These are phyloP conservation scores for Saturnispora hagleri DNA, from an alignment of 805 yeast species.

Conservation along the genomic window DNA sequence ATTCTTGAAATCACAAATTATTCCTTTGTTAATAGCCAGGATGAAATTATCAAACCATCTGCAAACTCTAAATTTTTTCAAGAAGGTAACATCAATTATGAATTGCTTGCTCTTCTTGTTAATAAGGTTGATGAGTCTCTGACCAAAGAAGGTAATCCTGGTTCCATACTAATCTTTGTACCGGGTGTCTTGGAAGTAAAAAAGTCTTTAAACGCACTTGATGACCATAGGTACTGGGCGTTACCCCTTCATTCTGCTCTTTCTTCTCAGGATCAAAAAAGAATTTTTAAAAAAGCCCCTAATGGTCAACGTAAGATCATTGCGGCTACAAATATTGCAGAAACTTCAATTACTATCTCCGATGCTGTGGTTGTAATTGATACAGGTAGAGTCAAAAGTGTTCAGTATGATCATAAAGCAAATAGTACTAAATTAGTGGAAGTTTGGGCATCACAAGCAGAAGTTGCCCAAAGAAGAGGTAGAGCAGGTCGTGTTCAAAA, in stretches of 20 bases:
- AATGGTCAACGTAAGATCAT: slow-evolving; percentile 62
- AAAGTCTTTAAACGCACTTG: slow-evolving; percentile 41
- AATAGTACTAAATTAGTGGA: slow-evolving; percentile 69
- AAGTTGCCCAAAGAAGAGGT: slow-evolving; percentile 85
- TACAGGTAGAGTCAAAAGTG: slow-evolving; percentile 74
- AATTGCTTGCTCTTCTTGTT: slow-evolving; percentile 53
- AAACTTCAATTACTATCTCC: slow-evolving; percentile 92
- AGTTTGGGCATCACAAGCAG: slow-evolving; percentile 84
- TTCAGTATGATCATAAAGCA: slow-evolving; percentile 56
- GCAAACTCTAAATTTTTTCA: slow-evolving; percentile 60
- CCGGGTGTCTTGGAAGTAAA: slow-evolving; percentile 90
- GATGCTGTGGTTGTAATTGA: slow-evolving; percentile 92
- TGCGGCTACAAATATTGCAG: slow-evolving; percentile 90
- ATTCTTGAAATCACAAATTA: slow-evolving; percentile 52
- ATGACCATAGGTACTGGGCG: slow-evolving; percentile 28
- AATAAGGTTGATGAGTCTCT: slow-evolving; percentile 43
- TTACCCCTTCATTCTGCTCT: slow-evolving; percentile 87
- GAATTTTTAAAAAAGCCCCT: slow-evolving; percentile 55
- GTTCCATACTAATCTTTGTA: slow-evolving; percentile 75
- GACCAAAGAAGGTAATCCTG: slow-evolving; percentile 33
- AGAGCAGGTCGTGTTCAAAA: slow-evolving; percentile 93
- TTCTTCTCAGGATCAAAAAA: slow-evolving; percentile 70
- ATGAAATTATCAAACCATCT: slow-evolving; percentile 38
- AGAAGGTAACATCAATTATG: slow-evolving; percentile 64
- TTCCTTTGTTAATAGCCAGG: slow-evolving; percentile 29